Conservation (phyloP, 805 yeast genomes). For the Barnettozyma californica region DNA sequence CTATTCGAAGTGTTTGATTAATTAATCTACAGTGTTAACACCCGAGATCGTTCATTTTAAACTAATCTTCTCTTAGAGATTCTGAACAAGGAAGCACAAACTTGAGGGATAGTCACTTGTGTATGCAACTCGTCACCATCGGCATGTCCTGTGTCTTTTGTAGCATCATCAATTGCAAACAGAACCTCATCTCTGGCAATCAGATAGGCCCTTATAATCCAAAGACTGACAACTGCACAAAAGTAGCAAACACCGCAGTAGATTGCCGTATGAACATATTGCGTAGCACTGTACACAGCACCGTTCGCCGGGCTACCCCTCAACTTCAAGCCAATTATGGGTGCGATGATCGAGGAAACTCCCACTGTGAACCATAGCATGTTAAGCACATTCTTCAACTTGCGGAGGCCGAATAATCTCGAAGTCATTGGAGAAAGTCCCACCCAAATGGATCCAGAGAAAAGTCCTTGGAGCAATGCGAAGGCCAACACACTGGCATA, state of each 20-base stretch:
- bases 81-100: conserved; percentile 8
- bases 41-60: background rate
- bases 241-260: conserved; percentile 55
- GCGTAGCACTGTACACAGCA: conserved; percentile 33
- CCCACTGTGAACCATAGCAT: conserved; percentile 53
- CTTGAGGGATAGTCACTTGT: conserved; percentile 8
- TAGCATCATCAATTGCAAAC: conserved; percentile 21
- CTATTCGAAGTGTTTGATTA: too few relatives aligned
- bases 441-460: conserved; percentile 61
- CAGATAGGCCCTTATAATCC: conserved; percentile 49
- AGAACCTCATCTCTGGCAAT: conserved; percentile 40
- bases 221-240: conserved; percentile 37
- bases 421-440: conserved; percentile 47
- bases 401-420: conserved; percentile 47
- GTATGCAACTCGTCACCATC: conserved; percentile 26
- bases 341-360: conserved; percentile 46
- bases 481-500: conserved; percentile 50
- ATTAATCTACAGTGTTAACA: background rate
- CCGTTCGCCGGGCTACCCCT: conserved; percentile 30
- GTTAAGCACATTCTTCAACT: conserved; percentile 43
- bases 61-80: conserved; percentile 10
- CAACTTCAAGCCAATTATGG: conserved; percentile 53
- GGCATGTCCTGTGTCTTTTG: conserved; percentile 3
- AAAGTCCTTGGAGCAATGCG: conserved; percentile 46
- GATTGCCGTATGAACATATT: conserved; percentile 48